These are phyloP conservation scores for Globisporangium recalcitrans DNA, from an alignment of 352 stramenopile genomes.

Conservation along the genomic window DNA sequence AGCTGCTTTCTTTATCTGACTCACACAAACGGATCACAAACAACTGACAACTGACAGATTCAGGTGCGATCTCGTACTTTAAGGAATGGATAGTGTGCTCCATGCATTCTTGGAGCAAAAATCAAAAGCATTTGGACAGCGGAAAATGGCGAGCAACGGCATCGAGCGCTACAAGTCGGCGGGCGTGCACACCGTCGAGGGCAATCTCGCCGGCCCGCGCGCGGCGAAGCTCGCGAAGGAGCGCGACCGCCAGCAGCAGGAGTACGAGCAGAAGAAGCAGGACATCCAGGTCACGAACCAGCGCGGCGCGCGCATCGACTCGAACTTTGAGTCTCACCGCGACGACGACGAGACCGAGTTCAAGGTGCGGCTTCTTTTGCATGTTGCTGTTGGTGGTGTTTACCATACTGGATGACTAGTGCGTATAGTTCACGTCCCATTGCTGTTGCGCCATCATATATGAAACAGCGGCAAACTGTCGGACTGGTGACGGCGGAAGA, in stretches of 20 bases:
- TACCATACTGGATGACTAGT: neutral
- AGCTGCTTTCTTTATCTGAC: slow-evolving; percentile 5
- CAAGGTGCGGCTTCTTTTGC: slow-evolving; percentile 40
- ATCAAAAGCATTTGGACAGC: neutral
- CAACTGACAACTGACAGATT: neutral
- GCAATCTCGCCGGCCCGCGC: slow-evolving; percentile 90
- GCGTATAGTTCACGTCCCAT: neutral
- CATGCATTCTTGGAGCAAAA: slow-evolving; percentile 2
- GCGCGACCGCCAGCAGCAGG: slow-evolving; percentile 90
- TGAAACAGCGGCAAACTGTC: slow-evolving; percentile 66
- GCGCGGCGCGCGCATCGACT: slow-evolving; percentile 84
- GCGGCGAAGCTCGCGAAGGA: slow-evolving; percentile 90
- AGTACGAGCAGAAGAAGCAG: slow-evolving; percentile 91
- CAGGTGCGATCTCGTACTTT: slow-evolving; percentile 33
- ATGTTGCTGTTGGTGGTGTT: neutral
- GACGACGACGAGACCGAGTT: slow-evolving; percentile 83
- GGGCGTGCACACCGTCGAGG: slow-evolving; percentile 95
- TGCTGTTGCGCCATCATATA: neutral
- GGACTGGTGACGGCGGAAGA: slow-evolving; percentile 94
- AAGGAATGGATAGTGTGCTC: slow-evolving; percentile 1
- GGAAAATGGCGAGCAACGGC: slow-evolving; percentile 35
- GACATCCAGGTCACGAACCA: slow-evolving; percentile 85
- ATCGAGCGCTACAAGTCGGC: slow-evolving; percentile 80
- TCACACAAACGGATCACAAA: too few relatives aligned
- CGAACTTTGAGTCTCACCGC: slow-evolving; percentile 86